Base-by-base conservation (phyloP, 495 filamentous ascomycete species). In the Aspergillus funiculosus region DNA sequence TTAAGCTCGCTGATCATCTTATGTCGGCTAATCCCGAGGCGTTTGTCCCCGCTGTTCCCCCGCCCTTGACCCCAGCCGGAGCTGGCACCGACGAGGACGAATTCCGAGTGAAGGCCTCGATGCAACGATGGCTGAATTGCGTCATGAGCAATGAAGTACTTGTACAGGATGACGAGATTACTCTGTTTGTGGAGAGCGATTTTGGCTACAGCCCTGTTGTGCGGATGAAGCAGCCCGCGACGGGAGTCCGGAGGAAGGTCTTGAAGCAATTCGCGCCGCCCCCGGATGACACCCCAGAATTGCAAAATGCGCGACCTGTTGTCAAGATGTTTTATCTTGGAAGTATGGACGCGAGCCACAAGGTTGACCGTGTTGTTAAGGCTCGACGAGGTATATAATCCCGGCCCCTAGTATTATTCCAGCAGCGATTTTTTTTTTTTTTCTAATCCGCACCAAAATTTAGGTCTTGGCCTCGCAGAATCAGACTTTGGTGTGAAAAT, bases 201-300 rank as follows among this genome's bases (percentile, higher is more conserved):
- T 95, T 95, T 63, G 94, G 94, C 17, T 99, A 99, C 61, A 95
- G 89, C 56, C 94, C 94, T 4, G 85, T 97, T 49, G 82, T 97
- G 14, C 81, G 88, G 55, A 85, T 88, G 74, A 95, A 94, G 70
- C 94, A 99, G 66, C 94, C 94, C 5, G 94, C 94, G 11, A 99
- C 94, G 0, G 94, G 94, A 28, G 88, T 97, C 44, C 80, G 91
- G 30, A 80, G 94, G 53, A 92, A 94, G 67, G 81, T 96, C 30
- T 75, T 99, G 64, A 99, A 99, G 72, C 94, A 99, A 65, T 99
- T 99, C 60, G 94, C 94, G 11, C 94, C 94, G 5, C 94, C 94
- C 0, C 88, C 91, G 5, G 94, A 99, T 64, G 94, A 99, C 57
- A 97, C 94, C 0, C 94, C 91, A 11, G 94, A 97, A 66, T 69